Conservation (phyloP, 768 basidiomycete species). For the Phylloporus rhodoxanthus region DNA sequence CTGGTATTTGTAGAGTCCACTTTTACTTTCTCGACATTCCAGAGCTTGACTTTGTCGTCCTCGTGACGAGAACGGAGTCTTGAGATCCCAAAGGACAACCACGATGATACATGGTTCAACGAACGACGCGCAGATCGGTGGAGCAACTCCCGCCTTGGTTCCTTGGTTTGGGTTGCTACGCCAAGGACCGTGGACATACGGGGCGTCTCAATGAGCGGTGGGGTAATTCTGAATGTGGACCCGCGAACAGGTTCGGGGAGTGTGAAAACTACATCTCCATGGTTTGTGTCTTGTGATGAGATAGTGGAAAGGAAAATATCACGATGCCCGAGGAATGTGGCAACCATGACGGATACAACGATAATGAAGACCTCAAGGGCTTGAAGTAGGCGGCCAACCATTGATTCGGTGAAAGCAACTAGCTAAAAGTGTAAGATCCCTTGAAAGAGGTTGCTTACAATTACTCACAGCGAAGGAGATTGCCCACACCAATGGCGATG, state of each 20-base stretch:
- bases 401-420: conserved; percentile 68
- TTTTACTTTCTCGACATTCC: conserved; percentile 31
- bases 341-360: conserved; percentile 51
- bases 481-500: conserved; percentile 48
- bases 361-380: conserved; percentile 59
- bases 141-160: conserved; percentile 10
- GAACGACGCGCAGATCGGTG: conserved; percentile 18
- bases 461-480: conserved; percentile 52
- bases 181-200: conserved; percentile 19
- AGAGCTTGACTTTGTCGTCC: conserved; percentile 29
- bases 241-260: conserved; percentile 25
- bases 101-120: conserved; percentile 33
- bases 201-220: conserved; percentile 22
- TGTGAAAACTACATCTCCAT: conserved; percentile 1
- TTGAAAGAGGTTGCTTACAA: not conserved
- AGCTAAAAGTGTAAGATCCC: conserved; percentile 8
- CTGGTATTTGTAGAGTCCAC: conserved; percentile 7
- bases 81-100: conserved; percentile 32
- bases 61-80: conserved; percentile 19
- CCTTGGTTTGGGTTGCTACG: conserved; percentile 1
- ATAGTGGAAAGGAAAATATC: not conserved
- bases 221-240: conserved; percentile 22
- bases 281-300: not conserved
- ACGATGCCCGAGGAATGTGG: conserved; percentile 32
- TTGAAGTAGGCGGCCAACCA: conserved; percentile 61